Evolutionary conservation across 169 alveolate species (phyloP), one percentile per base, ranked within the genome.

Genomic region (Plasmodium reichenowi): DNA sequence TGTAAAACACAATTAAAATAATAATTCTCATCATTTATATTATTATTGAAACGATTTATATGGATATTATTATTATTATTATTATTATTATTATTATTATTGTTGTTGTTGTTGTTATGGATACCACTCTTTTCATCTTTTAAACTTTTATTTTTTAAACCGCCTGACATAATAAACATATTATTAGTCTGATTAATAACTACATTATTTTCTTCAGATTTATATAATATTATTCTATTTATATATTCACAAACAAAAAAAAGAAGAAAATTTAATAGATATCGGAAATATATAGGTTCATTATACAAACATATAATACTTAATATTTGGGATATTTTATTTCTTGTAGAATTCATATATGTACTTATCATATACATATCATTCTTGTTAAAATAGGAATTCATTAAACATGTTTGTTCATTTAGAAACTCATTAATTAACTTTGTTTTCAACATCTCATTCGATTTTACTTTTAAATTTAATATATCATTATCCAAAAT

Each of bases 311-410:
- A 86, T n/a, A 86, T 47, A 15, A 62, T 17, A 29, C 92, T 71
- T 71, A 86, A 86, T 24, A 86, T 86, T 32, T 86, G 92, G 0
- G 88, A 52, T 4, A 26, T 45, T 22, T 86, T 86, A 86, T 86
- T 86, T 64, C 47, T 56, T 47, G 71, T 48, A 0, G 87, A 45
- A n/a, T 29, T 60, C 24, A 56, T 60, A 72, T 71, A 86, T 20
- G 24, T 29, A 15, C 88, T 32, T 15, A 86, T 60, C 1, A 56
- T 10, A 60, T 86, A 71, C 13, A 26, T 58, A 48, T 86, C 78
- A 52, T 38, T 22, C 3, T 22, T 48, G 13, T 45, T 86, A 1
- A 71, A 12, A 52, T 22, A 86, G 43, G 48, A 24, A 9, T 29
- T 13, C 64, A 83, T 54, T 4, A 59, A 32, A 13, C 38, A 9